Conservation (phyloP, 1,284 basidiomycete genomes). For the Pholiota adiposa region DNA sequence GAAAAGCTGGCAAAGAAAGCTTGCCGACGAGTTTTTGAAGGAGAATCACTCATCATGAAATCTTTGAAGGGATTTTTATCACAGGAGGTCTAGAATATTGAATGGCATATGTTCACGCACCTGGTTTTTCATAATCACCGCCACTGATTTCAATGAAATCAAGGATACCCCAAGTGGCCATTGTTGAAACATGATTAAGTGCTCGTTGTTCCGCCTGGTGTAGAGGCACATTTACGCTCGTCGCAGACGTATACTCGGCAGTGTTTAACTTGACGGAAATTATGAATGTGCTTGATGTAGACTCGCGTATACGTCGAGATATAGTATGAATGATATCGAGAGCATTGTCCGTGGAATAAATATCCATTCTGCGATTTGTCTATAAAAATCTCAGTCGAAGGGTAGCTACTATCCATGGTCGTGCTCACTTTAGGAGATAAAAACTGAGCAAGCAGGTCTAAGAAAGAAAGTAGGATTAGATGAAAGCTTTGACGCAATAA, state of each 20-base stretch:
- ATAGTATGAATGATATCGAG: slow-evolving; percentile 73
- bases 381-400: slow-evolving; percentile 30
- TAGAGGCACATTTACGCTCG: slow-evolving; percentile 34
- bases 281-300: slow-evolving; percentile 66
- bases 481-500: neutral
- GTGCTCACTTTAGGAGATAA: slow-evolving; percentile 72
- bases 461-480: neutral
- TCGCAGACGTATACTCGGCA: slow-evolving; percentile 75
- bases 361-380: slow-evolving; percentile 74
- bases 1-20: slow-evolving; percentile 69
- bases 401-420: neutral
- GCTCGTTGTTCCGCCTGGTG: slow-evolving; percentile 51
- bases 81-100: neutral
- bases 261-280: slow-evolving; percentile 90
- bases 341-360: slow-evolving; percentile 58
- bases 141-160: slow-evolving; percentile 91
- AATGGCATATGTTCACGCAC: slow-evolving; percentile 41
- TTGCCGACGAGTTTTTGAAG: slow-evolving; percentile 47
- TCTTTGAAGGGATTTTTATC: slow-evolving; percentile 33
- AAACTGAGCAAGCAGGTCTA: slow-evolving; percentile 87
- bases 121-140: slow-evolving; percentile 84
- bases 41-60: slow-evolving; percentile 39
- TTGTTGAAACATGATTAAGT: slow-evolving; percentile 63
- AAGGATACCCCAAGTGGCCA: slow-evolving; percentile 66
- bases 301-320: slow-evolving; percentile 60